Conservation (phyloP, 768 basidiomycete genomes). For the Termitomyces sp. region DNA sequence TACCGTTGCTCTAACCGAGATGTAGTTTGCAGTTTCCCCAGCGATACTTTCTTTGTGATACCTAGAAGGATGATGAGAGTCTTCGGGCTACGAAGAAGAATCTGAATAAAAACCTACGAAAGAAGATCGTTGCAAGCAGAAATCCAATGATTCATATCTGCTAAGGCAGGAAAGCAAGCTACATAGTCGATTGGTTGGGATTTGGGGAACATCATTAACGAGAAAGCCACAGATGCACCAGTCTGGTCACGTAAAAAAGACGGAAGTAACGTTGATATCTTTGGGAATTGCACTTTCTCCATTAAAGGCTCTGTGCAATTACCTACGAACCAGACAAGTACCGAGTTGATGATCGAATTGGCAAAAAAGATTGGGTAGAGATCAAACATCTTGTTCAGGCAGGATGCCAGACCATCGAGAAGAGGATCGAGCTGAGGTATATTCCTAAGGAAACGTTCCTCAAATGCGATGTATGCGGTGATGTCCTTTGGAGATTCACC, state of each 20-base stretch:
- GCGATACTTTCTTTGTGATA: constrained; percentile 15
- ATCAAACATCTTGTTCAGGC: constrained; percentile 3
- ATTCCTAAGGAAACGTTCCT: constrained; percentile 6
- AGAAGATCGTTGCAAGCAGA: constrained; percentile 13
- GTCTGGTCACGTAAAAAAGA: constrained; percentile 12
- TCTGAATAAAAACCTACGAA: too few relatives aligned
- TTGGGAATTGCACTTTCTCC: background rate
- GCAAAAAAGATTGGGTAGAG: constrained; percentile 10
- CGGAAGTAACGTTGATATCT: constrained; percentile 2
- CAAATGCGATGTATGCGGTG: constrained; percentile 2
- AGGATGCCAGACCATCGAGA: too few relatives aligned
- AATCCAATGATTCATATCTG: constrained; percentile 15
- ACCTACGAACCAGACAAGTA: constrained; percentile 11
- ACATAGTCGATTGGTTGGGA: too few relatives aligned
- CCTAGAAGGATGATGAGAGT: constrained; percentile 1
- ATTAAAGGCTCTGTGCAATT: background rate
- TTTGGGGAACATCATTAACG: constrained; percentile 13
- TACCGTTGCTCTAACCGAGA: constrained; percentile 5
- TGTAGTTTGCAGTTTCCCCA: too few relatives aligned
- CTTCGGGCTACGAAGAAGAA: background rate
- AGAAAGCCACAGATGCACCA: constrained; percentile 1
- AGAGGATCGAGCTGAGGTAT: constrained; percentile 13
- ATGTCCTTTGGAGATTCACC: constrained; percentile 3
- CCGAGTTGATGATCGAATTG: constrained; percentile 10
- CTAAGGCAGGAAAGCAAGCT: constrained; percentile 5